Evolutionary conservation across 768 basidiomycete genomes (phyloP).

Genomic region (Suillus spraguei): DNA sequence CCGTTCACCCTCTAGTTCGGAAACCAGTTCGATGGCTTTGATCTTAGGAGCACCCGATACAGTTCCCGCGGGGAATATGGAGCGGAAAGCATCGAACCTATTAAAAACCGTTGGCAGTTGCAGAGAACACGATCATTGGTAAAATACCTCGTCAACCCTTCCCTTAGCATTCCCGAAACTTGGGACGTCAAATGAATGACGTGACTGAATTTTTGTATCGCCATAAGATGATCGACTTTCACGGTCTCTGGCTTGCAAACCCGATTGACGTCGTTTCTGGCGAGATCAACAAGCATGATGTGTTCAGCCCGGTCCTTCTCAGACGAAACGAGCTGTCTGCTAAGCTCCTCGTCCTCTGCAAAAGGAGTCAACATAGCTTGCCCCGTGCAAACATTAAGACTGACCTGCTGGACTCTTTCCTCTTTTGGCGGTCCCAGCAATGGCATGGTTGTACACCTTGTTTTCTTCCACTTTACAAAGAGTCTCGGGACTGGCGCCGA

Average conservation of each 20-base stretch:
- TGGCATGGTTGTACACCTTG: conserved; percentile 96
- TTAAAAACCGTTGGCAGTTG: conserved; percentile 12
- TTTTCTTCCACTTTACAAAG: conserved; percentile 93
- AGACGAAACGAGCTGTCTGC: conserved; percentile 72
- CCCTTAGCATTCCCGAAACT: conserved; percentile 84
- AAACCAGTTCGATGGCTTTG: conserved; percentile 94
- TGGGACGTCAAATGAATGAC: conserved; percentile 97
- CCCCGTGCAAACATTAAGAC: conserved; percentile 25
- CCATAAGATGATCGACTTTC: conserved; percentile 94
- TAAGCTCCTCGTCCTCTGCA: conserved; percentile 87
- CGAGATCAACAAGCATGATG: conserved; percentile 98
- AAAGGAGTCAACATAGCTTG: conserved; percentile 15
- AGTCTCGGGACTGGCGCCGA: conserved; percentile 98
- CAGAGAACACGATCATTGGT: not conserved
- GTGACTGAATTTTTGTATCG: conserved; percentile 93
- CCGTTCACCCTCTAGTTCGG: conserved; percentile 82
- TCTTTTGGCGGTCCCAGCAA: conserved; percentile 91
- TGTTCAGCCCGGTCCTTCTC: conserved; percentile 98
- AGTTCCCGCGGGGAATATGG: conserved; percentile 98
- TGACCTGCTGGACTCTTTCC: conserved; percentile 85
- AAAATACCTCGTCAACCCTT: conserved; percentile 77
- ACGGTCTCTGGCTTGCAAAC: conserved; percentile 95
- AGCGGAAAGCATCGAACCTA: conserved; percentile 98
- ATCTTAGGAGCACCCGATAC: conserved; percentile 99
- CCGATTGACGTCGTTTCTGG: conserved; percentile 97